Evolutionary conservation across 2,329 filamentous ascomycete species (phyloP), one percentile per base, ranked within the genome.

Genomic region (Clarireedia paspali): DNA sequence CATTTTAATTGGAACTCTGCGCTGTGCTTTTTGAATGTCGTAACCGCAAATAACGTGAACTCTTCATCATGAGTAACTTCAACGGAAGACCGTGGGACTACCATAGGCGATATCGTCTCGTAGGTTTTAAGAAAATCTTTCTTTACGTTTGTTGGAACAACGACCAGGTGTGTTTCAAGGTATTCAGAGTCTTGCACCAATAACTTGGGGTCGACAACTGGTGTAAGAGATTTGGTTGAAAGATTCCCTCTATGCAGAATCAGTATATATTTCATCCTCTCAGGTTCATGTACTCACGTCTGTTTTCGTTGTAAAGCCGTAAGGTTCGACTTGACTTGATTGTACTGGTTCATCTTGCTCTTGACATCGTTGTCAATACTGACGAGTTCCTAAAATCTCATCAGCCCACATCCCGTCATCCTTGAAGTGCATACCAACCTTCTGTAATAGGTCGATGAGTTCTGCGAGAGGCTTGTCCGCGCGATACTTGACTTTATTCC

Each of bases 401-500:
- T 55, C 53, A 55, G 45, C 34, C 14, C n/a, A 24, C n/a, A 23
- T 44, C 12, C 12, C 5, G 15, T 36, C 20, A 24, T 36, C 5
- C 2, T 15, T 27, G 34, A 50, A 38, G 6, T 2, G 40, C 9
- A 15, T 20, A 10, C 20, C 17, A 66, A 89, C 89, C 83, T 95
- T 96, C 70, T 95, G 90, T 57, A 99, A 75, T 42, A 85, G 85
- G 70, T 91, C 88, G 65, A 96, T 87, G 58, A 97, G 78, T 69
- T 97, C 92, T 55, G 84, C 81, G 59, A 99, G 81, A 50, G 92
- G 83, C 71, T 92, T 95, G 72, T 99, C 94, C 60, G 89, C 87
- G 66, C 94, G 85, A 73, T 97, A 99, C 71, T 96, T 94, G 73
- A 95, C 89, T 73, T 94, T 96, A 76, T 97, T 97, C 94, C 94